Evolutionary conservation across 2,329 filamentous ascomycete genomes (phyloP).

Genomic region (Calycina marina): DNA sequence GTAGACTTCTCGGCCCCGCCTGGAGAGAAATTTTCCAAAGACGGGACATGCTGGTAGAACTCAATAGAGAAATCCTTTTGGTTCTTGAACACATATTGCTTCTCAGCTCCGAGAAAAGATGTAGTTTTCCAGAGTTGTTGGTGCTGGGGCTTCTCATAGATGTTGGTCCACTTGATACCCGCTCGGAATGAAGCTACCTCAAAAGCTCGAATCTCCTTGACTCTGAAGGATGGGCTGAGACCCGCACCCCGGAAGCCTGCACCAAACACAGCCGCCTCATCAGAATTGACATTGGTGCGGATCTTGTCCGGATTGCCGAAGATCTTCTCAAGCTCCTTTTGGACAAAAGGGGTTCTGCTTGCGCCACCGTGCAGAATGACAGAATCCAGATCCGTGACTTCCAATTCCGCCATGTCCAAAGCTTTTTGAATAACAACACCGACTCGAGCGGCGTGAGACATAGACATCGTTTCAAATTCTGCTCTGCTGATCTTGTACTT

Average conservation of each 20-base stretch:
- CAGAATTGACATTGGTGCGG: constrained; percentile 87
- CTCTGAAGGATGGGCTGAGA: constrained; percentile 87
- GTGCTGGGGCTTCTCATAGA: constrained; percentile 54
- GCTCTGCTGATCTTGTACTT: constrained; percentile 72
- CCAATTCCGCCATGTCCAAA: constrained; percentile 56
- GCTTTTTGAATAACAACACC: constrained; percentile 56
- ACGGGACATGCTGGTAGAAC: constrained; percentile 60
- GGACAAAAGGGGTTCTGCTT: constrained; percentile 84
- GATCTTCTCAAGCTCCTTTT: constrained; percentile 69
- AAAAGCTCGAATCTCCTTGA: constrained; percentile 85
- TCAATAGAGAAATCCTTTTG: constrained; percentile 66
- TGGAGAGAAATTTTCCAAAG: constrained; percentile 26
- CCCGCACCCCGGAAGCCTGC: constrained; percentile 88
- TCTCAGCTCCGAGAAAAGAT: constrained; percentile 62
- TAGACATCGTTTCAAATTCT: constrained; percentile 68
- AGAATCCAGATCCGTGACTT: constrained; percentile 65
- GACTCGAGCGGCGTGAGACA: constrained; percentile 54
- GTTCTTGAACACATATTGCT: constrained; percentile 75
- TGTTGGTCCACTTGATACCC: constrained; percentile 58
- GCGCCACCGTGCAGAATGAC: constrained; percentile 88
- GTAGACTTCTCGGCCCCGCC: constrained; percentile 43
- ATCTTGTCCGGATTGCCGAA: constrained; percentile 64
- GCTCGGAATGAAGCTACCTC: constrained; percentile 64
- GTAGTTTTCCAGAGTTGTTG: constrained; percentile 73
- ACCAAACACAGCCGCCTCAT: constrained; percentile 92